Base-by-base conservation (phyloP, 495 filamentous ascomycete species). In the Lepraria neglecta region DNA sequence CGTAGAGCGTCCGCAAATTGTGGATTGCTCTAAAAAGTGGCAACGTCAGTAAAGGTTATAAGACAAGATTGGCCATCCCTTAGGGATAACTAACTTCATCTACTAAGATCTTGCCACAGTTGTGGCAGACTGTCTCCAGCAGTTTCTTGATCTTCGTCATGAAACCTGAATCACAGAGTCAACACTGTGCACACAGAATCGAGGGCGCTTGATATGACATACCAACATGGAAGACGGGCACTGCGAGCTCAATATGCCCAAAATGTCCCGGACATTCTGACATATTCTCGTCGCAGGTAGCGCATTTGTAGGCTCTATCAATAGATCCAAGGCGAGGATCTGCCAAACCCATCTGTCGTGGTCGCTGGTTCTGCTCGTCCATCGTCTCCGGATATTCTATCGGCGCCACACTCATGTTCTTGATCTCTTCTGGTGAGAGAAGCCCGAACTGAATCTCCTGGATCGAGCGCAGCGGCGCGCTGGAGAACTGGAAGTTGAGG, bases 371-470 rank as follows among this genome's bases (percentile, higher is more conserved):
- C 67, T 87, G 86, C 73, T 97, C 95, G 68, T 99, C 94, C 95
- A 97, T 96, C 10, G 94, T 97, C 80, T 99, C 94, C 1, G 94
- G 91, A 69, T 97, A 96, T 71, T 90, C 79, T 63, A 99, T 90
- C 68, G 91, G 87, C 35, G 84, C 85, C 52, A 97, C 92, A 76
- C 91, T 96, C 90, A 96, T 92, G 62, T 84, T 87, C 78, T 97
- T 97, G 76, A 96, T 95, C 74, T 99, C 95, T 71, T 97, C 92
- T 1, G 95, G 94, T 19, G 91, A 92, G 69, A 96, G 78, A 62
- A 99, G 84, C 68, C 94, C 94, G 74, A 99, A 99, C 77, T 97
- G 95, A 65, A 99, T 95, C 81, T 97, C 94, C 80, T 95, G 84
- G 64, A 99, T 90, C 59, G 87, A 90, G 78, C 91, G 90, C 82